Evolutionary conservation across 1,284 basidiomycete species (phyloP).

Genomic region (Leccinum pachyderme): DNA sequence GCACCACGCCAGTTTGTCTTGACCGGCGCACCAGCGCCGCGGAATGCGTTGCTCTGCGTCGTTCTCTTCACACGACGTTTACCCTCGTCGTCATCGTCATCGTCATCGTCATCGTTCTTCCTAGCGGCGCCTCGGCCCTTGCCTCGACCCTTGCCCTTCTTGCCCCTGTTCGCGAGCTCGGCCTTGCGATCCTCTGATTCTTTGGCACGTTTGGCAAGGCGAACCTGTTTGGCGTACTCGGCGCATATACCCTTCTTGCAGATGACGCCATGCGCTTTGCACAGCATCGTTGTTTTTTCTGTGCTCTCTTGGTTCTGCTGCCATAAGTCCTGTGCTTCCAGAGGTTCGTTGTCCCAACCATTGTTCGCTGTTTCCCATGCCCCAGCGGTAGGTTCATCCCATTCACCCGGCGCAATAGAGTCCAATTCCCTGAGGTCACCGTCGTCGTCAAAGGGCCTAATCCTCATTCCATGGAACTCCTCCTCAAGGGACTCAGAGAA

Average conservation of each 20-base stretch:
- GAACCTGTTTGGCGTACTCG: slow-evolving; percentile 37
- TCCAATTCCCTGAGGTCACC: slow-evolving; percentile 22
- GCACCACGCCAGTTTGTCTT: slow-evolving; percentile 33
- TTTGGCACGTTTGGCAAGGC: slow-evolving; percentile 28
- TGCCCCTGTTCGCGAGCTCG: slow-evolving; percentile 22
- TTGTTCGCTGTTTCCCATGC: slow-evolving; percentile 12
- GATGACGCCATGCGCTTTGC: slow-evolving; percentile 38
- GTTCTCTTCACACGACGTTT: slow-evolving; percentile 1
- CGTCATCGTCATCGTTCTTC: slow-evolving; percentile 7
- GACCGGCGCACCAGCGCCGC: slow-evolving; percentile 34
- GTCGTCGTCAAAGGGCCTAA: slow-evolving; percentile 14
- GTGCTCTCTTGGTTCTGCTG: slow-evolving; percentile 14
- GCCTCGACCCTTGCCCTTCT: slow-evolving; percentile 11
- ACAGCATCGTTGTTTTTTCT: slow-evolving; percentile 26
- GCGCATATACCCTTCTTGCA: slow-evolving; percentile 47
- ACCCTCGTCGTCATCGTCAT: slow-evolving; percentile 1
- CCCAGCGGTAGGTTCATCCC: slow-evolving; percentile 7
- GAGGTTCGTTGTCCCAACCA: slow-evolving; percentile 2
- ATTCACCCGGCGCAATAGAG: slow-evolving; percentile 24
- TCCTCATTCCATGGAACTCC: slow-evolving; percentile 28
- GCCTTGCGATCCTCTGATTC: slow-evolving; percentile 17
- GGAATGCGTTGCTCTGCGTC: slow-evolving; percentile 24
- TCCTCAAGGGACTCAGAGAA: slow-evolving; percentile 30
- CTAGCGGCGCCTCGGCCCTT: slow-evolving; percentile 10
- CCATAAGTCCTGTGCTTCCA: slow-evolving; percentile 26